A percentile compares a stretch with the other conserved stretches of the same genome.
phyloP scores from a whole-genome alignment of 1,139 yeast species.

The Meyerozyma sp. region DNA sequence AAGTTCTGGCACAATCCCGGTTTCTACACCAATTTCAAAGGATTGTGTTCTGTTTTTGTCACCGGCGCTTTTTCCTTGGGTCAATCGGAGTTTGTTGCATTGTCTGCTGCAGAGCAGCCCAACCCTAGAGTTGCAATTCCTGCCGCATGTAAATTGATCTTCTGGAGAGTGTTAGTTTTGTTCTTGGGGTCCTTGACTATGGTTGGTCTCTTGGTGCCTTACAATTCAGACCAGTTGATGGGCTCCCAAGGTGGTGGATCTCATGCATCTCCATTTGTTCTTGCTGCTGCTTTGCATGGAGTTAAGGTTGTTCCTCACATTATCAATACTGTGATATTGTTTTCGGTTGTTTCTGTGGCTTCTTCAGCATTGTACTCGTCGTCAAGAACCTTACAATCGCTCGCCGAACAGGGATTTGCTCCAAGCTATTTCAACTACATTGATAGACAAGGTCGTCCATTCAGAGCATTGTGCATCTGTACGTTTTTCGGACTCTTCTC shows the following conservation, averaged over 20 bases:
- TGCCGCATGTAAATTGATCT: conserved; percentile 37
- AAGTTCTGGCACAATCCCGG: conserved; percentile 20
- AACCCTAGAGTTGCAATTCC: conserved; percentile 39
- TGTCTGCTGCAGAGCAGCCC: conserved; percentile 37
- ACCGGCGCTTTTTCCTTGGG: conserved; percentile 20
- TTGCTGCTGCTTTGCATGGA: conserved; percentile 39
- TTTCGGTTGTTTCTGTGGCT: conserved; percentile 43
- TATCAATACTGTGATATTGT: conserved; percentile 38
- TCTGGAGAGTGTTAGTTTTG: conserved; percentile 32
- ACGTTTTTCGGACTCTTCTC: conserved; percentile 26
- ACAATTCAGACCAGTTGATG: conserved; percentile 33
- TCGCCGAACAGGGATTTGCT: conserved; percentile 40
- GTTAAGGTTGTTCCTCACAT: conserved; percentile 35
- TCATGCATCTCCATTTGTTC: conserved; percentile 41
- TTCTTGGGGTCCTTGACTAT: conserved; percentile 37
- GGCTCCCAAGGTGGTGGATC: conserved; percentile 32
- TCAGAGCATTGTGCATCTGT: conserved; percentile 31
- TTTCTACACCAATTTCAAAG: conserved; percentile 17
- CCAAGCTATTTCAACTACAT: conserved; percentile 37
- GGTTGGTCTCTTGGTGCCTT: conserved; percentile 41
- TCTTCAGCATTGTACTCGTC: conserved; percentile 41
- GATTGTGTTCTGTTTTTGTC: conserved; percentile 18
- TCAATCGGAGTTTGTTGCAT: conserved; percentile 32
- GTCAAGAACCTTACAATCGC: conserved; percentile 39
- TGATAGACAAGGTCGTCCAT: conserved; percentile 41